These are phyloP conservation scores for Boletellus deceptivus DNA, from an alignment of 1,284 basidiomycete genomes.

Conservation along the genomic window DNA sequence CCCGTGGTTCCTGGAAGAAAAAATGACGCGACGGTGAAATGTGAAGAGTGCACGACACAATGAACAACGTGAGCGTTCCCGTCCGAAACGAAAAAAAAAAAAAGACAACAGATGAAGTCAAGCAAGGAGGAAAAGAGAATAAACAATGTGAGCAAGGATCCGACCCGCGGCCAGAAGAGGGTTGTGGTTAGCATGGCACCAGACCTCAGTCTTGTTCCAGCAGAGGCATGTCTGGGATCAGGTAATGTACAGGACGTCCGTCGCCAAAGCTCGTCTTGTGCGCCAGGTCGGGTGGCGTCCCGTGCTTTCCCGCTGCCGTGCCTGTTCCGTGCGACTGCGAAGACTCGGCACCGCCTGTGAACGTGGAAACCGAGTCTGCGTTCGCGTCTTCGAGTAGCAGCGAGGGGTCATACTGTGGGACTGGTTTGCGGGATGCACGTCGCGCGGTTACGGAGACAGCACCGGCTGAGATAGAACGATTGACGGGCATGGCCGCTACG, in stretches of 20 bases:
- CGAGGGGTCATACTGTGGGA: conserved; percentile 41
- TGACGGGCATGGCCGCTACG: conserved; percentile 18
- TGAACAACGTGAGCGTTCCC: background rate
- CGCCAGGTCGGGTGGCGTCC: conserved; percentile 24
- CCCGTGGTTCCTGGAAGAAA: conserved; percentile 7
- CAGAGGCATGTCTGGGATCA: conserved; percentile 43
- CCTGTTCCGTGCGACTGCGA: conserved; percentile 31
- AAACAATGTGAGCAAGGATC: background rate
- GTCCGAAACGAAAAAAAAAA: conserved; percentile 1
- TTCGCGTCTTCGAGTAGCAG: conserved; percentile 20
- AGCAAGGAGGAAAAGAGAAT: background rate
- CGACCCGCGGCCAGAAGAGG: background rate
- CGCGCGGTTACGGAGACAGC: conserved; percentile 17
- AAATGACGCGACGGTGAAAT: too few species aligned
- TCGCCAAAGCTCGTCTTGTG: conserved; percentile 24
- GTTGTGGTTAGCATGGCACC: conserved; percentile 7
- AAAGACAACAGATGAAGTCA: background rate
- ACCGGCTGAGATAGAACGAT: conserved; percentile 25
- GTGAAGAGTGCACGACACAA: conserved; percentile 4
- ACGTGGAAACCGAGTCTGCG: conserved; percentile 21
- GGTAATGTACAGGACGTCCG: conserved; percentile 34
- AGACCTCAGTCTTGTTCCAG: conserved; percentile 25
- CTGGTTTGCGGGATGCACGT: conserved; percentile 43
- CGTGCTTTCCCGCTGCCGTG: conserved; percentile 9
- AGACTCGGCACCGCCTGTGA: conserved; percentile 26